Evolutionary conservation across 345 rosid species (phyloP).

Genomic region (Arabidopsis suecica): DNA sequence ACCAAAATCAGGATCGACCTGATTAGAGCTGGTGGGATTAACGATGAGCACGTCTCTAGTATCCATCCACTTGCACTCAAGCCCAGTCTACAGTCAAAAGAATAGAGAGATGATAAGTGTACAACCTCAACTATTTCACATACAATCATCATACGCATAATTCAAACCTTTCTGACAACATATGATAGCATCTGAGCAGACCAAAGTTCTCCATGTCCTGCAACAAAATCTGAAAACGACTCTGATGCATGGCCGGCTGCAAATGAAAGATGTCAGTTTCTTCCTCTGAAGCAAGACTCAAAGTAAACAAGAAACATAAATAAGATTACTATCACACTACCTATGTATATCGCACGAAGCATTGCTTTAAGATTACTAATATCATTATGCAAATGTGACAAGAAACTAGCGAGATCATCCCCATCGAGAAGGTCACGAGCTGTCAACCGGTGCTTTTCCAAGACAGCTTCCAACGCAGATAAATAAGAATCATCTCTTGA

Average conservation of each 20-base stretch:
- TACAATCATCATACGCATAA: background rate
- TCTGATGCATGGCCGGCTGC: conserved; percentile 98
- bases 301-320: background rate
- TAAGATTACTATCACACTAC: conserved; percentile 24
- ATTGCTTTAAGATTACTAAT: conserved; percentile 87
- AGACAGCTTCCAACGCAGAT: conserved; percentile 74
- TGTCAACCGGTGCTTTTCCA: conserved; percentile 76
- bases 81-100: conserved; percentile 62
- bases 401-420: conserved; percentile 72
- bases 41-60: conserved; percentile 95
- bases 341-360: conserved; percentile 98
- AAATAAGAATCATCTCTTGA: conserved; percentile 81
- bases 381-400: conserved; percentile 79
- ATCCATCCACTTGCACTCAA: conserved; percentile 95
- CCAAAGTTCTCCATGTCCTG: conserved; percentile 98
- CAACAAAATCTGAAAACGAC: conserved; percentile 94
- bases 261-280: conserved; percentile 31
- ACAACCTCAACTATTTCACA: conserved; percentile 8
- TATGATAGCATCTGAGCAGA: conserved; percentile 88
- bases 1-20: conserved; percentile 91
- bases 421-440: conserved; percentile 88
- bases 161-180: conserved; percentile 78
- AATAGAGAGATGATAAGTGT: conserved; percentile 6
- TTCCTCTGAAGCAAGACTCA: conserved; percentile 5
- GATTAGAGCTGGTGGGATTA: conserved; percentile 85